phyloP scores from a whole-genome alignment of 352 stramenopile species.

The Globisporangium splendens region DNA sequence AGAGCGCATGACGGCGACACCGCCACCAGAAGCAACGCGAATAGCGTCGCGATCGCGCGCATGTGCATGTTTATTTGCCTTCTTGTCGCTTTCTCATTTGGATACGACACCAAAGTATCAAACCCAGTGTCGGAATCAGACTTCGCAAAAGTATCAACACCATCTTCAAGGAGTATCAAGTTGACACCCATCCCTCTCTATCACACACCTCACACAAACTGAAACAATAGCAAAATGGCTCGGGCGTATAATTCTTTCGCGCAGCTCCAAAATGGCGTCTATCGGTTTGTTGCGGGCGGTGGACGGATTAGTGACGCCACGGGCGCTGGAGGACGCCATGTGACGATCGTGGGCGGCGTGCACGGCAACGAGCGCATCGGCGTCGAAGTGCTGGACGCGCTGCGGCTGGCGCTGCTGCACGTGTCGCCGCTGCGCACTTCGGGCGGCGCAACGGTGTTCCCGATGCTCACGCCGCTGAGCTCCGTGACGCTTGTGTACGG shows the following conservation, averaged over 20 bases:
- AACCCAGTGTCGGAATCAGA: not conserved
- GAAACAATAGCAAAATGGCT: conserved; percentile 18
- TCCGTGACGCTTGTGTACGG: conserved; percentile 62
- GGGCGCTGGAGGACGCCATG: conserved; percentile 25
- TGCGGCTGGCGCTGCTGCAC: conserved; percentile 44
- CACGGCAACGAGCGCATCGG: conserved; percentile 79
- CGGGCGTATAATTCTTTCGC: conserved; percentile 34
- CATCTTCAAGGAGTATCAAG: too few relatives aligned
- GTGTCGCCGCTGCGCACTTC: conserved; percentile 15
- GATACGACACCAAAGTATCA: too few relatives aligned
- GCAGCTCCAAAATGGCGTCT: conserved; percentile 38
- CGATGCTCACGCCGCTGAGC: conserved; percentile 25
- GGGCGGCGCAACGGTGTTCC: conserved; percentile 14
- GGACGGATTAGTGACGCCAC: not conserved
- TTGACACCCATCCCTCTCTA: not conserved
- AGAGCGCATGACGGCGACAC: conserved; percentile 5
- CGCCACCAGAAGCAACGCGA: conserved; percentile 17
- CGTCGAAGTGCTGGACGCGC: conserved; percentile 50
- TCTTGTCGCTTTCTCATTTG: not conserved
- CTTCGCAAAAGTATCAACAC: too few relatives aligned
- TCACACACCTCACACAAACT: too few relatives aligned
- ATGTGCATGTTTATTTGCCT: not conserved
- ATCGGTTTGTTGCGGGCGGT: conserved; percentile 27
- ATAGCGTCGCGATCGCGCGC: not conserved
- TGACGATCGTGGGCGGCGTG: conserved; percentile 63